Evolutionary conservation across 2,329 filamentous ascomycete species (phyloP), one percentile per base, ranked within the genome.

Genomic region (Celoporthe dispersa): DNA sequence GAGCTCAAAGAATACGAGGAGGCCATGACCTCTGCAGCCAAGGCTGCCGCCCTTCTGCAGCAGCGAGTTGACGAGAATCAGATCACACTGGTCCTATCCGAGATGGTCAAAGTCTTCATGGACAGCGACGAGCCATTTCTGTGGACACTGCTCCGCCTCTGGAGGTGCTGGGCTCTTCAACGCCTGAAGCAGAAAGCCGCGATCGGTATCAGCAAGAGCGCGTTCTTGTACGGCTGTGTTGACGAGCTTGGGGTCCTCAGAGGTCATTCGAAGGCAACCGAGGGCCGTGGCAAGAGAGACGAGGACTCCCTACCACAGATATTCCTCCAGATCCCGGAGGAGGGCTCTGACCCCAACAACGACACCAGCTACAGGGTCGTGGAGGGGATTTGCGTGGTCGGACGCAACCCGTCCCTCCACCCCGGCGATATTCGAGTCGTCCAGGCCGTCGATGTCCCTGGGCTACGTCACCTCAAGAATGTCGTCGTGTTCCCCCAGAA

Each of bases 371-470:
- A 91, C 75, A 86, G 84, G 66, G 82, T 95, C 1, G 87, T 98
- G 33, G 84, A 90, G 71, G 94, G 94, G 0, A 77, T 93, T 3
- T 98, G 96, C 75, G 83, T 97, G 8, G 85, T 99, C 0, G 94
- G 94, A 1, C 90, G 96, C 35, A 99, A 99, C 75, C 96, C 96
- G 0, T 98, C 95, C 0, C 85, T 99, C 8, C 95, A 99, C 75
- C 92, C 94, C 0, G 96, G 96, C 5, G 96, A 99, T 76, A 88
- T 98, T 61, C 91, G 96, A 31, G 88, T 98, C 0, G 95, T 98
- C 1, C 86, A 89, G 72, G 96, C 96, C 2, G 90, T 98, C 3
- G 87, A 98, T 74, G 85, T 90, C 1, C 87, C 90, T 0, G 82
- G 83, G n/a, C 83, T 99, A 3, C 87, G 85, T 61, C 93, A 98